A percentile compares a stretch with the other conserved stretches of the same genome.
Evolutionary conservation across 2,329 filamentous ascomycete species (phyloP).

Genomic region (Diaporthe helianthi): DNA sequence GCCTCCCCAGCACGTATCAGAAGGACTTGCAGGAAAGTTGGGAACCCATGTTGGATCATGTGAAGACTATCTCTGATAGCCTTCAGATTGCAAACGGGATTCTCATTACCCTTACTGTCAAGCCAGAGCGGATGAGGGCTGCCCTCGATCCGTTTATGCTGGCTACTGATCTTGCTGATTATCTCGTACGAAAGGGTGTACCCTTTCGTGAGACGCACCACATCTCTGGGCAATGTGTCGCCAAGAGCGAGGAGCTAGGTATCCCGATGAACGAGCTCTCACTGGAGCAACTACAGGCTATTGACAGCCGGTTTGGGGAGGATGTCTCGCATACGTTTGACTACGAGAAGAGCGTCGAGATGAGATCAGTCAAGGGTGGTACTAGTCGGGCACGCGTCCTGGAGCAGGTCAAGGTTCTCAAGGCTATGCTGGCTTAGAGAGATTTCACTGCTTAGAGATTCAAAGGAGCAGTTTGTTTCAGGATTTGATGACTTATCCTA

Average conservation of each 20-base stretch:
- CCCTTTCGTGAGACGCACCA: constrained; percentile 84
- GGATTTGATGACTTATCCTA: no score
- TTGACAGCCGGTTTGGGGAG: constrained; percentile 73
- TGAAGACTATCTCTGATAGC: constrained; percentile 76
- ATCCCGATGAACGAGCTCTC: constrained; percentile 75
- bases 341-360: constrained; percentile 84
- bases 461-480: no score
- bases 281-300: constrained; percentile 68
- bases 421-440: no score
- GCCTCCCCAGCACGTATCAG: constrained; percentile 76
- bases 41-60: constrained; percentile 78
- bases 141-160: constrained; percentile 67
- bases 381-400: constrained; percentile 74
- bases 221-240: constrained; percentile 75
- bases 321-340: constrained; percentile 77
- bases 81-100: constrained; percentile 81
- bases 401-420: constrained; percentile 67
- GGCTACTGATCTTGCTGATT: constrained; percentile 72
- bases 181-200: constrained; percentile 69
- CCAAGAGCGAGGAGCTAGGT: constrained; percentile 68
- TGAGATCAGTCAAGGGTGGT: constrained; percentile 77
- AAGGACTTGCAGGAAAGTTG: constrained; percentile 74
- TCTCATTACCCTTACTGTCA: constrained; percentile 73
- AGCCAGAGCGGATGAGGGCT: constrained; percentile 73
- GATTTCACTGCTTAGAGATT: no score